These are phyloP conservation scores for Pseudohyphozyma bogoriensis DNA, from an alignment of 768 basidiomycete species.

Conservation along the genomic window DNA sequence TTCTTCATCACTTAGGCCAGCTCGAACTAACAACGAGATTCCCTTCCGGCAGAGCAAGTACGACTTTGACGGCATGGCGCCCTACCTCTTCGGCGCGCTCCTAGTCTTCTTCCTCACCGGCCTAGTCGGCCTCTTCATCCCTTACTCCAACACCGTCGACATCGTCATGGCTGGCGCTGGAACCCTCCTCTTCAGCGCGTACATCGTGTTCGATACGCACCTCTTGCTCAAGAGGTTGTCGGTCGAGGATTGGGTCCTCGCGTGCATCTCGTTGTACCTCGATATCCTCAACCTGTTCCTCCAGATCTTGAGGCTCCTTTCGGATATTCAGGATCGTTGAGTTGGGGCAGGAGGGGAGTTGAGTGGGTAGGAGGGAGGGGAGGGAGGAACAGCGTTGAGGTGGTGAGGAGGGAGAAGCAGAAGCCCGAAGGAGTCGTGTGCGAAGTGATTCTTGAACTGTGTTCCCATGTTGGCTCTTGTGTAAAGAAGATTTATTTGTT, in stretches of 20 bases:
- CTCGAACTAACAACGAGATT: constrained; percentile 33
- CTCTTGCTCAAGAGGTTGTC: constrained; percentile 76
- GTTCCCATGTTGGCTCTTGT: too few relatives aligned
- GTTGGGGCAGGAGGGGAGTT: too few relatives aligned
- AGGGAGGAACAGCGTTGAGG: too few relatives aligned
- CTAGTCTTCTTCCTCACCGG: constrained; percentile 21
- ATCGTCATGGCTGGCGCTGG: constrained; percentile 41
- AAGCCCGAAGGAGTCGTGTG: too few relatives aligned
- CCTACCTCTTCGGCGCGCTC: constrained; percentile 72
- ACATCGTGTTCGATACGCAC: constrained; percentile 68
- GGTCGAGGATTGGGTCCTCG: constrained; percentile 89
- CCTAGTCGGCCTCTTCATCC: constrained; percentile 72
- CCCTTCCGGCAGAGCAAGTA: constrained; percentile 45
- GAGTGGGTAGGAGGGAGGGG: too few relatives aligned
- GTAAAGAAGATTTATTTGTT: too few relatives aligned
- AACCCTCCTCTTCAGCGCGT: not conserved
- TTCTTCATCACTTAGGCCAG: not conserved
- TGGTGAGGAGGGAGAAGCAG: too few relatives aligned
- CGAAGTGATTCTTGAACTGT: too few relatives aligned
- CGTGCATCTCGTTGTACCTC: constrained; percentile 82
- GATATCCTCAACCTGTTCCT: constrained; percentile 89
- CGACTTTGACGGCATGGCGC: constrained; percentile 86
- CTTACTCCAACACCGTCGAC: constrained; percentile 71
- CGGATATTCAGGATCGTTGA: constrained; percentile 37
- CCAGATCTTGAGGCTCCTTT: constrained; percentile 72